Base-by-base conservation (phyloP, 345 rosid species). In the Murraya paniculata region DNA sequence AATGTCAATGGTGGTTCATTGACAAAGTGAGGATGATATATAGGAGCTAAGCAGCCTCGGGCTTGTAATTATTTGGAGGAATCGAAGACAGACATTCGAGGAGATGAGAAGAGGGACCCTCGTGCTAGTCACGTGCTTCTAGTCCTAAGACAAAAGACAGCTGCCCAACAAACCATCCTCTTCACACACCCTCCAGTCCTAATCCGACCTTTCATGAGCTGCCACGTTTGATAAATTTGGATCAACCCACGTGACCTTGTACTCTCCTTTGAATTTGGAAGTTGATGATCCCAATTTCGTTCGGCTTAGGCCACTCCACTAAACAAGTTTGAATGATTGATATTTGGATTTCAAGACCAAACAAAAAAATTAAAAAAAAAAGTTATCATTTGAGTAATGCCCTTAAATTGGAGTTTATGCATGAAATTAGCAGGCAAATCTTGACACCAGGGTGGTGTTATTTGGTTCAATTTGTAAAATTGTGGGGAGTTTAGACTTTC, bases 71-170 rank as follows among this genome's bases (percentile, higher is more conserved):
- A 75, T 71, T 59, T 68, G 78, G 73, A 77, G 81, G 39, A 24
- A 69, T 61, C 45, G 70, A 73, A 77, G 85, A 77, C 86, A 82
- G 82, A 82, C 88, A 82, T 85, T 84, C 88, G 78, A 71, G 78
- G 56, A 41, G 59, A n/a, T 1, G 4, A 60, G 18, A 6, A 2
- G 67, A 14, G 79, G 86, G 84, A 6, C 78, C 83, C 69, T 76
- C 80, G 80, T 80, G 85, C 79, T 67, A 8, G 61, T 84, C 88
- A 84, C 81, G 81, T 86, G 89, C 72, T 18, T 35, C 50, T 28
- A 14, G 25, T 55, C 75, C 77, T 14, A 6, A 14, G 57, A 27
- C 70, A 38, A 66, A 66, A 31, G 83, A 69, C 84, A 77, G 74
- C 85, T 77, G 80, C 86, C 74, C 25, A 73, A 67, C 78, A 71